These are phyloP conservation scores for Dalbergia oliveri DNA, from an alignment of 306 rosid species.

Conservation along the genomic window DNA sequence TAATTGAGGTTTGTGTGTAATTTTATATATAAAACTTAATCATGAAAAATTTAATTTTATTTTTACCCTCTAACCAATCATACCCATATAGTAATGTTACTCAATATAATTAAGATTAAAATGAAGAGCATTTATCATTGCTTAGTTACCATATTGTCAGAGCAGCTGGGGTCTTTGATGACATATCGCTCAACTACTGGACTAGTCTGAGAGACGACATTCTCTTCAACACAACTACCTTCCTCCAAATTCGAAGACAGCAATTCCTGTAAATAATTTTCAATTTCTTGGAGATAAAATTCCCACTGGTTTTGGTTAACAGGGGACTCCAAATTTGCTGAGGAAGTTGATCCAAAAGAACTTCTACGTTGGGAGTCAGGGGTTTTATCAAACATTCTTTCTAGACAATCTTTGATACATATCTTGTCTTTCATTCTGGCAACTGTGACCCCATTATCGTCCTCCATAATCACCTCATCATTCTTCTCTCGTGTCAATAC, in stretches of 20 bases:
- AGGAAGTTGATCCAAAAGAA: constrained; percentile 45
- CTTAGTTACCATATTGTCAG: constrained; percentile 57
- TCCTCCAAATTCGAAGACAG: constrained; percentile 55
- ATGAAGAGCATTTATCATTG: constrained; percentile 44
- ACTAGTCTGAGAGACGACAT: constrained; percentile 46
- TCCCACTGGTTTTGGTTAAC: constrained; percentile 68
- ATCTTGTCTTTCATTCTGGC: constrained; percentile 67
- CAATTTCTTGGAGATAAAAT: constrained; percentile 62
- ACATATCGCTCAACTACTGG: constrained; percentile 55
- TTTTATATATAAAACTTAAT: too few relatives aligned
- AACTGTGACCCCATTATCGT: constrained; percentile 75
- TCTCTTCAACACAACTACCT: constrained; percentile 48
- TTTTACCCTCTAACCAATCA: too few relatives aligned
- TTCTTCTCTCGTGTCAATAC: constrained; percentile 59
- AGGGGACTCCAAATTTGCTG: constrained; percentile 50
- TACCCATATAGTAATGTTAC: too few relatives aligned
- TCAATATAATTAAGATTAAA: too few relatives aligned
- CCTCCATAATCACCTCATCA: constrained; percentile 74
- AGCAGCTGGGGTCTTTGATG: constrained; percentile 48
- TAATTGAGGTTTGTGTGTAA: too few relatives aligned
- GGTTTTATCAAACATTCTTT: constrained; percentile 63
- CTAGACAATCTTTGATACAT: constrained; percentile 71
- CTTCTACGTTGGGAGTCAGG: constrained; percentile 42
- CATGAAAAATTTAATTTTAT: too few relatives aligned
- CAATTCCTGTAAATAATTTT: constrained; percentile 62